phyloP scores from a whole-genome alignment of 169 alveolate species.

The Plasmodium reichenowi region DNA sequence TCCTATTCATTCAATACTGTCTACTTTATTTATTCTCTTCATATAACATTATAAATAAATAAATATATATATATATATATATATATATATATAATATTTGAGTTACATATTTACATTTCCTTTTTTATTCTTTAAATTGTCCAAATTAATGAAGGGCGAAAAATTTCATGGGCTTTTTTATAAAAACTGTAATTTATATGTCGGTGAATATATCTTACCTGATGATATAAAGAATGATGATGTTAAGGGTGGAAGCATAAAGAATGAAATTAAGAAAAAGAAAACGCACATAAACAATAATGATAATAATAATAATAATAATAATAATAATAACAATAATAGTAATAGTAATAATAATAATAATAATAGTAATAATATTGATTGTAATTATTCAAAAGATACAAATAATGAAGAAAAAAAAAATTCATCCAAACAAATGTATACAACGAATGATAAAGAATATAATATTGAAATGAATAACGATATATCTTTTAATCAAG shows the following conservation, averaged over 20 bases:
- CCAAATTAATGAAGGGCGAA: too few relatives aligned
- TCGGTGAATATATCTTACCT: conserved; percentile 30
- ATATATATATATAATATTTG: too few relatives aligned
- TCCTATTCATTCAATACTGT: too few relatives aligned
- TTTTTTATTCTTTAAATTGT: too few relatives aligned
- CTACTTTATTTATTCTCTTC: too few relatives aligned
- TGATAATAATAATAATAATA: not conserved
- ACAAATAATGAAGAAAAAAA: not conserved
- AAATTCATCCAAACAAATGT: not conserved
- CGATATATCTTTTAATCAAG: not conserved
- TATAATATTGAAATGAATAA: not conserved
- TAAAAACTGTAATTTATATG: conserved; percentile 31
- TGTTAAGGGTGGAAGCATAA: not conserved
- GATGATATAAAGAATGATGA: conserved; percentile 7
- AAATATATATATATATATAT: too few relatives aligned
- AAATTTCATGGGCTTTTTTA: conserved; percentile 23
- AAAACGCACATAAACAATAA: not conserved
- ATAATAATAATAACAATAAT: not conserved
- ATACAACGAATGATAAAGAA: not conserved
- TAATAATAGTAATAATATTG: not conserved
- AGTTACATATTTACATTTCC: too few relatives aligned
- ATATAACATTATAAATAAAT: too few relatives aligned
- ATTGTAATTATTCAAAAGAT: not conserved
- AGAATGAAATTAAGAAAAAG: conserved; percentile 1
- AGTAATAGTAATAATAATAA: not conserved